phyloP scores from a whole-genome alignment of 2,329 filamentous ascomycete genomes.

The Dactylonectria estremocensis region DNA sequence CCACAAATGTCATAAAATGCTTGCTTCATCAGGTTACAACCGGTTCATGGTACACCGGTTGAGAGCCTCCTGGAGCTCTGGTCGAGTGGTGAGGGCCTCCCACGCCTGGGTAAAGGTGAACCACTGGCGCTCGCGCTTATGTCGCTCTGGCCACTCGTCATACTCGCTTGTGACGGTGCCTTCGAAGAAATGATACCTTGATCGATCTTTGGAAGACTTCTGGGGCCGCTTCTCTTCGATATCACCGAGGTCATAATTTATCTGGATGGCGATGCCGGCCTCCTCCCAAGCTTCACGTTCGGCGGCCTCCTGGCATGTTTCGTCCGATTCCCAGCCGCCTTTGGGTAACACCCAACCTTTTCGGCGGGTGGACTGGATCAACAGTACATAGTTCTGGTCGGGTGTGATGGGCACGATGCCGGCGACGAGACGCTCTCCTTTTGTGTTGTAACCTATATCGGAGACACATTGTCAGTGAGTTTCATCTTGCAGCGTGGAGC shows the following conservation, averaged over 20 bases:
- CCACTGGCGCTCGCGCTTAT: constrained; percentile 93
- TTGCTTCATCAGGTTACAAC: constrained; percentile 36
- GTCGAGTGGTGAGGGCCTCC: constrained; percentile 81
- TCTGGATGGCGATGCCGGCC: constrained; percentile 89
- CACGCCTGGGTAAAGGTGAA: constrained; percentile 88
- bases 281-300: constrained; percentile 97
- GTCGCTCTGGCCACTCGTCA: constrained; percentile 90
- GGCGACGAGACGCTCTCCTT: constrained; percentile 94
- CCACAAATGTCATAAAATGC: constrained; percentile 22
- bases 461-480: constrained; percentile 41
- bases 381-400: constrained; percentile 89
- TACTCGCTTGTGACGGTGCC: constrained; percentile 90
- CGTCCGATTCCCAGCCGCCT: constrained; percentile 97
- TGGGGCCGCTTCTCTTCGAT: constrained; percentile 89
- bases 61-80: constrained; percentile 90
- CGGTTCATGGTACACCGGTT: constrained; percentile 81
- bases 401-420: constrained; percentile 91
- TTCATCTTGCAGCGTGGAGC: constrained; percentile 10
- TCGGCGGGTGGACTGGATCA: constrained; percentile 93
- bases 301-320: constrained; percentile 88
- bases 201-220: constrained; percentile 76
- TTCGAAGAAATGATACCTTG: constrained; percentile 86
- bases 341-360: constrained; percentile 98
- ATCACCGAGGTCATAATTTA: constrained; percentile 87
- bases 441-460: constrained; percentile 85